Evolutionary conservation across 2,329 filamentous ascomycete genomes (phyloP), one percentile per base, ranked within the genome.

Genomic region (Colletotrichum brevisporum): DNA sequence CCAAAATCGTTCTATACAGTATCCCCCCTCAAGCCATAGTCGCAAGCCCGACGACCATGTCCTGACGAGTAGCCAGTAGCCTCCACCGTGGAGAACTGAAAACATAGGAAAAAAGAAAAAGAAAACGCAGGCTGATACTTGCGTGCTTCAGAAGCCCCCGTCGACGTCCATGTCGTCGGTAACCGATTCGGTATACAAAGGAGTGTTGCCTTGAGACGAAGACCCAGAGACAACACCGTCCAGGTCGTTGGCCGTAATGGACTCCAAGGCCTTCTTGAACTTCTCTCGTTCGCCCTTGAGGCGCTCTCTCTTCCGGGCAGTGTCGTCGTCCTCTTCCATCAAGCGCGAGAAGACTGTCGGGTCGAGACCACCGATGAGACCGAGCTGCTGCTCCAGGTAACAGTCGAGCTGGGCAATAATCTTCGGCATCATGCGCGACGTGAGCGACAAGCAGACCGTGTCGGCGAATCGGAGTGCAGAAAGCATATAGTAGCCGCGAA

Each of bases 401-500:
- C 71, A 76, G 2, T 82, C 79, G 4, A 86, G 79, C 8, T 79
- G 73, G 2, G 74, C 68, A 9, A 81, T 78, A 6, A 87, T 80
- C 3, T 79, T 76, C 0, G 85, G 85, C 6, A 88, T 80, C 75
- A 87, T 81, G 4, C 84, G 83, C 10, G 83, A 84, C 12, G 84
- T 81, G 62, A 88, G 77, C 55, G 84, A 80, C 26, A 87, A 81
- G 1, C 83, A 79, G 6, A 84, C 80, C 2, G 80, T 77, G 63
- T 94, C 91, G 0, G 89, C 83, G 73, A 94, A 92, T 1, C 91
- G 86, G 41, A 84, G 80, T 0, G 89, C 86, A 0, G 92, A 91
- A 5, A 91, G 86, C 54, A 88, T 84, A 75, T 94, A 94, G 76
- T 94, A 94, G 0, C 87, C 91, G 0, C 90, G 83, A 52, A 93